Base-by-base conservation (phyloP, 768 basidiomycete species). In the Sistotremastrum niveocremeum region DNA sequence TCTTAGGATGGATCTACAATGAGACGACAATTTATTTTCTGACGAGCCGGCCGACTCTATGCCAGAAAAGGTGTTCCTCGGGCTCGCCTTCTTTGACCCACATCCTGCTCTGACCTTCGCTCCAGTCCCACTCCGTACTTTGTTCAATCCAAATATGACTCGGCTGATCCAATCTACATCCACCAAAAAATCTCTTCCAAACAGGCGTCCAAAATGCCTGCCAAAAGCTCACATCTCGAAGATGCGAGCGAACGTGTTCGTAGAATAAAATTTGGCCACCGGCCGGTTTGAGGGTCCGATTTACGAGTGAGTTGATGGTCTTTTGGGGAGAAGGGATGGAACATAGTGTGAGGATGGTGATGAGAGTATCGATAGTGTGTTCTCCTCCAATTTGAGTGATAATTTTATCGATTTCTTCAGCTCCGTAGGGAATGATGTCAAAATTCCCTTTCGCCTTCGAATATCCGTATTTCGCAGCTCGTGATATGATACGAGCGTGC, bases 201-300 rank as follows among this genome's bases (percentile, higher is more conserved):
- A 84, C 4, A 0, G 83, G 83, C 2, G 79, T 69, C 84, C 82
- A 85, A 42, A 82, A 68, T 0, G 65, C 50, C 59, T 87, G 84
- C 81, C 82, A 85, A 73, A 76, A 74, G 6, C 72, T 72, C 2
- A 83, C 72, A 49, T 79, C 74, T 5, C 53, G 44, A 0, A 61
- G 58, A 1, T 65, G 71, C 51, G 70, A 80, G 44, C 68, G 60
- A 7, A 86, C 80, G 50, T 87, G 84, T 58, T 87, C 84, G 49
- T 76, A 78, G 53, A 77, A 77, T 11, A 86, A 62, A 0, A 86
- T 46, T 43, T 71, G 65, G 0, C 84, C 84, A 0, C 81, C 79
- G 20, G 20, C 20, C 0, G 81, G 71, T 48, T 71, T 76, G 33
- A 87, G 68, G 1, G 77, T 63, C 7, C 76, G 68, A 4, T 62